These are phyloP conservation scores for Talaromyces sp. DNA, from an alignment of 2,329 filamentous ascomycete genomes.

Conservation along the genomic window DNA sequence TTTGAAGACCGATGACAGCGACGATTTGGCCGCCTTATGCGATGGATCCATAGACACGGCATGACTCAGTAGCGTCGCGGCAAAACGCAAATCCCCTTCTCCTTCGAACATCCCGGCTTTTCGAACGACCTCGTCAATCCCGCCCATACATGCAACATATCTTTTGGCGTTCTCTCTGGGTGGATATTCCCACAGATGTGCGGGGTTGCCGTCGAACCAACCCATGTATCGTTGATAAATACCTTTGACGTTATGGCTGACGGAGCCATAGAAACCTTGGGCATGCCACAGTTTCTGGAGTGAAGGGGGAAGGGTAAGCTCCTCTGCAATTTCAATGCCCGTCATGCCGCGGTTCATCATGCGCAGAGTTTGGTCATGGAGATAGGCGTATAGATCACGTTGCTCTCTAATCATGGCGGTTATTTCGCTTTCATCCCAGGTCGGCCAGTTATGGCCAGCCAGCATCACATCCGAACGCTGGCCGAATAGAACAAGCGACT, in stretches of 20 bases:
- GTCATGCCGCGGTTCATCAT: slow-evolving; percentile 41
- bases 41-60: slow-evolving; percentile 31
- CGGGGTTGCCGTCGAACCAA: slow-evolving; percentile 23
- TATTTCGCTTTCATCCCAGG: slow-evolving; percentile 36
- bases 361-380: slow-evolving; percentile 46
- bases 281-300: slow-evolving; percentile 32
- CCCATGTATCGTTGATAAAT: slow-evolving; percentile 26
- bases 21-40: slow-evolving; percentile 4
- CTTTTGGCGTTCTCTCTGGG: background rate
- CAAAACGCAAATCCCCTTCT: slow-evolving; percentile 42
- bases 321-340: slow-evolving; percentile 43
- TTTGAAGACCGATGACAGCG: slow-evolving; percentile 37
- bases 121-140: slow-evolving; percentile 30
- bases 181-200: slow-evolving; percentile 13
- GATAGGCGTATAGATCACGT: slow-evolving; percentile 44
- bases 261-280: slow-evolving; percentile 41
- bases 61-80: slow-evolving; percentile 43
- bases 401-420: slow-evolving; percentile 36
- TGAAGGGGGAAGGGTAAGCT: slow-evolving; percentile 33
- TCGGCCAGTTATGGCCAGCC: slow-evolving; percentile 45
- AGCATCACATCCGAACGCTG: slow-evolving; percentile 38
- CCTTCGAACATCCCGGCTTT: slow-evolving; percentile 33
- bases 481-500: slow-evolving; percentile 37
- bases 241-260: slow-evolving; percentile 4
- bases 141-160: slow-evolving; percentile 40